Base-by-base conservation (phyloP, 2,329 filamentous ascomycete genomes). In the Dactylonectria estremocensis region DNA sequence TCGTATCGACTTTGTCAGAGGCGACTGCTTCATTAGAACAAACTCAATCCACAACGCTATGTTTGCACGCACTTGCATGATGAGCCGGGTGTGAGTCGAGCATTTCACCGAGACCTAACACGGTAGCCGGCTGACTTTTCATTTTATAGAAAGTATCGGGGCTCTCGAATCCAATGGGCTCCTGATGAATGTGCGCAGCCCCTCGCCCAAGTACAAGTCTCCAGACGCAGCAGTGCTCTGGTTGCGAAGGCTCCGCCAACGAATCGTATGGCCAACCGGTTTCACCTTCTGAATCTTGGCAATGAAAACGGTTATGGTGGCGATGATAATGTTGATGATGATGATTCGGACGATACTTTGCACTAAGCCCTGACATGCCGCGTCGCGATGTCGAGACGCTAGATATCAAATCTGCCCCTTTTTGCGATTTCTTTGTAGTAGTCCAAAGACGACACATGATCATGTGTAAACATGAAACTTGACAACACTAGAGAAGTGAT, bases 1-100 rank as follows among this genome's bases (percentile, higher is more conserved):
- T 74, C 87, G 87, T 49, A 82, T 96, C 50, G 80, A 82, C 8
- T 91, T 93, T 78, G 79, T 81, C 3, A 83, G 85, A 18, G 85
- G 85, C 4, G 88, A 90, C 78, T 92, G 88, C 66, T 89, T 89
- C 78, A 89, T 97, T 70, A 90, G 88, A 62, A 93, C 91, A 8
- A 97, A 95, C 78, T 94, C 93, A 0, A 87, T 97, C 10, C 87
- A 92, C 75, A 91, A 92, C 69, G 92, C 93, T 11, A 86, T 94
- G 59, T 93, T 91, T 79, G 93, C 93, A 9, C 88, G 89, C 18
- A 93, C 89, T 10, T 96, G 93, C 81, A 93, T 97, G 91, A 91
- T 92, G 88, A 90, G 86, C 69, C 83, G 85, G 61, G 70, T 72
- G 87, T 88, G 77, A 77, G 86, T 80, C 22, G 1, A 48, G 22